Base-by-base conservation (phyloP, 208 protist genomes). In the Trypanosoma avium region DNA sequence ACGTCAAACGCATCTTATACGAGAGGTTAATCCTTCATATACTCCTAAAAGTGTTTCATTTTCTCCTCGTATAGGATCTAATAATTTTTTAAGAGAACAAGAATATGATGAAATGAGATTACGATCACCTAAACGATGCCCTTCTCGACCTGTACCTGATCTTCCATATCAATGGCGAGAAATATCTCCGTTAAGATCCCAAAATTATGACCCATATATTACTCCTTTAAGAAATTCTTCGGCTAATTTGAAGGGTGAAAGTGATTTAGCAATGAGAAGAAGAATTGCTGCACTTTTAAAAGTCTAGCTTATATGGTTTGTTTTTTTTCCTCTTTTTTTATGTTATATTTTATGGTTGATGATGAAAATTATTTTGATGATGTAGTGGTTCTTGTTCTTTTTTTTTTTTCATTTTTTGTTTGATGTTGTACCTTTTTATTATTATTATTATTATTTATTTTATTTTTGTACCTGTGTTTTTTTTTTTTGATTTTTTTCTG, bases 241-340 rank as follows among this genome's bases (percentile, higher is more conserved):
- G 29, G 26, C 29, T 13, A 10, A 56, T 10, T 52, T 58, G 35
- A 58, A 59, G 48, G 40, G 40, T 17, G 62, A 56, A 12, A 68
- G 62, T 53, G 52, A 68, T 52, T 58, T 68, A 30, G 62, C 62
- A 27, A 60, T 68, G 53, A 59, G 29, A 33, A 68, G 19, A 32
- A 48, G 62, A 43, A 26, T 68, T 50, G 43, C 50, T 1, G 62
- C 62, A n/a, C 49, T 68, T 60, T 19, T 61, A 24, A 29, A 36
- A 19, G 42, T 30, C 19, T 67, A 67, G 49, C 17, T 50, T 22
- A 15, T 42, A 42, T 15, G 12, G 17, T 42, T 46, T 65, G 24
- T 32, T 38, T 22, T 38, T 35, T 36, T 47, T 15, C 4, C 22
- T 43, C 36, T 36, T 0, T 61, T 71, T 12, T 58, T 72, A 19